These are phyloP conservation scores for Aureobasidium sp. DNA, from an alignment of 2,329 filamentous ascomycete species.

Conservation along the genomic window DNA sequence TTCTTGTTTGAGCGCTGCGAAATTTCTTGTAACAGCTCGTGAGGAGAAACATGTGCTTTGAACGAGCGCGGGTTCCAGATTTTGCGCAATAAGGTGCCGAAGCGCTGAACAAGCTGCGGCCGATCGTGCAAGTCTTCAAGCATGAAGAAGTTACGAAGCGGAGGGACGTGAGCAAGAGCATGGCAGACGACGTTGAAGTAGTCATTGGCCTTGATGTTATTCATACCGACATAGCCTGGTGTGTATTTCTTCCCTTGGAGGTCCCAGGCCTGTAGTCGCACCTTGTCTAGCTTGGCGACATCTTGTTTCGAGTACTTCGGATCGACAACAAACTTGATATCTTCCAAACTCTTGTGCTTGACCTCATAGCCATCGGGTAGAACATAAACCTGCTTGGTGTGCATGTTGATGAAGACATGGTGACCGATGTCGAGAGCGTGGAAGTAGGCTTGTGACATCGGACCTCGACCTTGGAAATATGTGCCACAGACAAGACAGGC, in stretches of 20 bases:
- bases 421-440: slow-evolving; percentile 92
- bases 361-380: slow-evolving; percentile 97
- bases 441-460: slow-evolving; percentile 94
- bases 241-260: slow-evolving; percentile 77
- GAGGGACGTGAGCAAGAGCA: slow-evolving; percentile 79
- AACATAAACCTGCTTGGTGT: slow-evolving; percentile 83
- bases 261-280: slow-evolving; percentile 61
- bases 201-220: slow-evolving; percentile 99
- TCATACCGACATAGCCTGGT: slow-evolving; percentile 96
- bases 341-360: slow-evolving; percentile 84
- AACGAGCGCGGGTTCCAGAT: slow-evolving; percentile 97
- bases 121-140: slow-evolving; percentile 69
- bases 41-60: slow-evolving; percentile 92
- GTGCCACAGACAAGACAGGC: slow-evolving; percentile 96
- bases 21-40: slow-evolving; percentile 94
- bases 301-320: slow-evolving; percentile 76
- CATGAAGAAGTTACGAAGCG: slow-evolving; percentile 85
- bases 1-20: slow-evolving; percentile 84
- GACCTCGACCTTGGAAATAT: slow-evolving; percentile 90
- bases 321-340: slow-evolving; percentile 97
- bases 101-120: slow-evolving; percentile 79
- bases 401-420: slow-evolving; percentile 98
- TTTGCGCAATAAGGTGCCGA: slow-evolving; percentile 85
- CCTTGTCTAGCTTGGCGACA: slow-evolving; percentile 70
- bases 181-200: slow-evolving; percentile 96